These are phyloP conservation scores for Cyberlindnera veronae DNA, from an alignment of 805 yeast genomes.

Conservation along the genomic window DNA sequence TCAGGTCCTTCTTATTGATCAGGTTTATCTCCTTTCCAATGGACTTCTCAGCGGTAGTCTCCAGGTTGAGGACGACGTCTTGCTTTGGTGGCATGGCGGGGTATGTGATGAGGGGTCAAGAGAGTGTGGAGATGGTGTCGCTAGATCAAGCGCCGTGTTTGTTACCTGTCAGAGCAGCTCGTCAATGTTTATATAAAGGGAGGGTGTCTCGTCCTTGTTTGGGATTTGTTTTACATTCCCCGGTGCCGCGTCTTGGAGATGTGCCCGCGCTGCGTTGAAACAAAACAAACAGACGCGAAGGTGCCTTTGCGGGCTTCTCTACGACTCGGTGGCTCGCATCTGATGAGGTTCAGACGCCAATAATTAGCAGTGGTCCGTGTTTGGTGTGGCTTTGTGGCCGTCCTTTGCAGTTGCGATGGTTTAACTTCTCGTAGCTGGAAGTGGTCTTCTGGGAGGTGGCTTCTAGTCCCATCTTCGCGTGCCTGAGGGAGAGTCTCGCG, in stretches of 20 bases:
- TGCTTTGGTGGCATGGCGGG: slow-evolving; percentile 4
- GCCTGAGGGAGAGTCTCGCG: no score
- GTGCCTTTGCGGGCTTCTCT: no score
- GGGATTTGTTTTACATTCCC: slow-evolving; percentile 8
- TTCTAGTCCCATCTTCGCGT: no score
- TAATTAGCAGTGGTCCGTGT: no score
- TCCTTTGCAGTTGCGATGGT: no score
- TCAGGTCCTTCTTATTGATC: slow-evolving; percentile 23
- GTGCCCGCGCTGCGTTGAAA: slow-evolving; percentile 7
- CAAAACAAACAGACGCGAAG: neutral
- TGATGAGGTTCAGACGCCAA: no score
- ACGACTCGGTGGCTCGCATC: no score
- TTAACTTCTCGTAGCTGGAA: no score
- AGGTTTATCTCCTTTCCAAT: slow-evolving; percentile 27
- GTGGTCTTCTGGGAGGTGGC: no score
- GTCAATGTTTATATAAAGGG: slow-evolving; percentile 1
- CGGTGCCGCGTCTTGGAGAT: neutral
- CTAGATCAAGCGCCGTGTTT: neutral
- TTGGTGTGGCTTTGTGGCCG: no score
- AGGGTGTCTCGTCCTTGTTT: neutral
- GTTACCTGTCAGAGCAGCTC: neutral
- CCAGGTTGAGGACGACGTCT: slow-evolving; percentile 14
- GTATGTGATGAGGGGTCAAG: neutral
- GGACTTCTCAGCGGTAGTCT: slow-evolving; percentile 24
- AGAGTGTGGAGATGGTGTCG: no score